phyloP scores from a whole-genome alignment of 1,139 yeast species.

The Yamadazyma friedrichii region DNA sequence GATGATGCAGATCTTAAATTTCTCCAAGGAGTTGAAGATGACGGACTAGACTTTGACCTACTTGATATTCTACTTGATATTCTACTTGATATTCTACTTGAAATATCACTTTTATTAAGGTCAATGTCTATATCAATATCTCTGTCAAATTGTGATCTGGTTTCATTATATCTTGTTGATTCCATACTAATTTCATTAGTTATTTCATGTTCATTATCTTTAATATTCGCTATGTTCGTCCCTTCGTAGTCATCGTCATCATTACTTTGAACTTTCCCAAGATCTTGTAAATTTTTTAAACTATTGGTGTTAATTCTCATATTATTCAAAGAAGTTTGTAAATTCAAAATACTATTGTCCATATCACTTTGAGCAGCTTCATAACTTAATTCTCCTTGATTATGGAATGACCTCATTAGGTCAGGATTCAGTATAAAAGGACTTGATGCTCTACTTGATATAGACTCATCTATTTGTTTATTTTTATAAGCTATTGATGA shows the following conservation, averaged over 20 bases:
- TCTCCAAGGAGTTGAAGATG: constrained; percentile 31
- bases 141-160: constrained; percentile 31
- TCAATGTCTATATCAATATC: constrained; percentile 22
- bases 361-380: constrained; percentile 12
- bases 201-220: background rate
- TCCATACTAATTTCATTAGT: constrained; percentile 17
- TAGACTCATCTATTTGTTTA: background rate
- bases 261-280: background rate
- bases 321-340: constrained; percentile 20
- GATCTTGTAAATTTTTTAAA: background rate
- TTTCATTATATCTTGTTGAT: constrained; percentile 25
- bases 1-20: constrained; percentile 26
- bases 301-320: background rate
- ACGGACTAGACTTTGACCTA: constrained; percentile 12
- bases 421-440: constrained; percentile 32
- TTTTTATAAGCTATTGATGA: too few species aligned
- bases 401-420: background rate
- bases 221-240: background rate
- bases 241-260: too few species aligned
- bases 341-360: constrained; percentile 24
- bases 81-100: constrained; percentile 5
- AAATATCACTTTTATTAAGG: constrained; percentile 10
- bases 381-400: background rate
- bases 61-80: constrained; percentile 5
- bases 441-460: constrained; percentile 21